These are phyloP conservation scores for Anastatica hierochuntica DNA, from an alignment of 345 rosid species.

Conservation along the genomic window DNA sequence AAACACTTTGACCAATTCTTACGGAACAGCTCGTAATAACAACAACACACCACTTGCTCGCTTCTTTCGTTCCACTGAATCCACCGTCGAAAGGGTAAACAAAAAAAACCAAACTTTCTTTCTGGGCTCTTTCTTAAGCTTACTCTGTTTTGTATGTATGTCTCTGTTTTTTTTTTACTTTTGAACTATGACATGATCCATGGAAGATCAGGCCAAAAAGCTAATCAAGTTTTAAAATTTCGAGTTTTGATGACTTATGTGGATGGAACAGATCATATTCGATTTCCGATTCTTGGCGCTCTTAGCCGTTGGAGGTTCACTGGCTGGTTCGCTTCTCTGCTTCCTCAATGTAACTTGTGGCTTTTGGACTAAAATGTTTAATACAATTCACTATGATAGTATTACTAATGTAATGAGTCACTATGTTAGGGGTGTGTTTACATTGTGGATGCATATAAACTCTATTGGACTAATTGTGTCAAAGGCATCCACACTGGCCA, in stretches of 20 bases:
- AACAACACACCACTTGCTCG: constrained; percentile 20
- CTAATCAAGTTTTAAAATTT: neutral
- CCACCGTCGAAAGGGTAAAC: constrained; percentile 62
- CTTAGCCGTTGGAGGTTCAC: constrained; percentile 68
- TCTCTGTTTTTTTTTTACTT: too few species aligned
- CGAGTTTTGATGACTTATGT: neutral
- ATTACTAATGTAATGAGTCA: neutral
- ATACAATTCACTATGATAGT: neutral
- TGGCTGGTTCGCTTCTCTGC: constrained; percentile 85
- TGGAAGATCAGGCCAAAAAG: too few species aligned
- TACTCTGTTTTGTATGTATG: neutral
- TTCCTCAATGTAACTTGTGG: constrained; percentile 61
- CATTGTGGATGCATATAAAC: constrained; percentile 66
- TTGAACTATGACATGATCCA: too few species aligned
- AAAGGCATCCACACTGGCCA: constrained; percentile 75
- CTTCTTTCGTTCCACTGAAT: constrained; percentile 54
- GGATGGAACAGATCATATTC: constrained; percentile 50
- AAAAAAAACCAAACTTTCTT: neutral
- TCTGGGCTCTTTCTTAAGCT: neutral
- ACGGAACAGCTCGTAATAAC: neutral
- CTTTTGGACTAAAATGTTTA: neutral
- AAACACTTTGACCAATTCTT: constrained; percentile 13
- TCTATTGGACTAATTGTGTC: constrained; percentile 72
- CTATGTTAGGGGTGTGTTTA: constrained; percentile 64
- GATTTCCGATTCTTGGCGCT: constrained; percentile 90